phyloP scores from a whole-genome alignment of 1,139 yeast genomes.

The Waltiozyma sp. region DNA sequence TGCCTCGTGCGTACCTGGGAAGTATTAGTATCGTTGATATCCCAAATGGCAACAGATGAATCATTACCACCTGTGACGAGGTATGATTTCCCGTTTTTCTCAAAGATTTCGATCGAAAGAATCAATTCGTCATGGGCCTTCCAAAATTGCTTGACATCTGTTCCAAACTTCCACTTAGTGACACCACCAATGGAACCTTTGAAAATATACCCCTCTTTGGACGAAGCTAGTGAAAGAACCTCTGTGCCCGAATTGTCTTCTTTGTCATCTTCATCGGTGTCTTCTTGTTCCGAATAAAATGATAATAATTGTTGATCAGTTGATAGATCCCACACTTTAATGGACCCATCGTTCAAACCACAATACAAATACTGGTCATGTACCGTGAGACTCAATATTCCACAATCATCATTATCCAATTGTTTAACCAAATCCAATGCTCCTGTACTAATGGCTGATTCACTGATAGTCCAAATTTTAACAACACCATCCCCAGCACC shows the following conservation, averaged over 20 bases:
- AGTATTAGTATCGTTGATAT: conserved; percentile 23
- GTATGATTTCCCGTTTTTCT: conserved; percentile 18
- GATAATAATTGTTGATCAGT: conserved; percentile 65
- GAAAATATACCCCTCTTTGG: conserved; percentile 24
- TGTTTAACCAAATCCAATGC: conserved; percentile 4
- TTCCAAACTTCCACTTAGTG: conserved; percentile 38
- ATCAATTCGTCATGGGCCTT: conserved; percentile 29
- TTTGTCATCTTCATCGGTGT: conserved; percentile 27
- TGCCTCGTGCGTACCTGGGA: conserved; percentile 6
- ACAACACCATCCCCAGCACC: conserved; percentile 91
- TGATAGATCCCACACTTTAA: conserved; percentile 76
- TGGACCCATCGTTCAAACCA: conserved; percentile 62
- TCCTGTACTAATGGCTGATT: conserved; percentile 1
- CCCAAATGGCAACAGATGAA: conserved; percentile 50
- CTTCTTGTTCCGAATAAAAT: conserved; percentile 32
- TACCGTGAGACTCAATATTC: conserved; percentile 52
- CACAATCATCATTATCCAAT: conserved; percentile 53
- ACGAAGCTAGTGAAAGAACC: conserved; percentile 39
- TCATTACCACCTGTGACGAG: conserved; percentile 52
- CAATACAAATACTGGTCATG: conserved; percentile 62
- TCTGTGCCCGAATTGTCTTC: conserved; percentile 1
- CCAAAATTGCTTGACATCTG: conserved; percentile 27
- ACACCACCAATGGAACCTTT: conserved; percentile 34
- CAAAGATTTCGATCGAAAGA: conserved; percentile 23
- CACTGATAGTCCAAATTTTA: conserved; percentile 53